These are phyloP conservation scores for Pseudogymnoascus pannorum DNA, from an alignment of 2,329 filamentous ascomycete genomes.

Conservation along the genomic window DNA sequence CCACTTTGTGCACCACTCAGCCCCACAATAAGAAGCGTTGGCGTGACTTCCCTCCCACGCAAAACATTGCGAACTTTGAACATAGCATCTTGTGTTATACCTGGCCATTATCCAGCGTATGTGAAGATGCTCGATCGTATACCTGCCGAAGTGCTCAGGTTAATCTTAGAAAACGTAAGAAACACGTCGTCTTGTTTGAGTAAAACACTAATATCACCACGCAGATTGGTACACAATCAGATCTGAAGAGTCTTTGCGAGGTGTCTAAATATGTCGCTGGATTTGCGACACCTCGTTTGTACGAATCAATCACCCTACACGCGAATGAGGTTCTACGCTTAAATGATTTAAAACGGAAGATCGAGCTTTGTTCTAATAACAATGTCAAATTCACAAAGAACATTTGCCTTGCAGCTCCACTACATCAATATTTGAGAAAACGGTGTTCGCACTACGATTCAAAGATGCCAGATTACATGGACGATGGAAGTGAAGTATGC, in stretches of 20 bases:
- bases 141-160: background rate
- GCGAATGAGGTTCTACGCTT: background rate
- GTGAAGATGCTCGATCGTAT: background rate
- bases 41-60: too few relatives aligned
- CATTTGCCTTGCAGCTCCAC: background rate
- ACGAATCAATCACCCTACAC: background rate
- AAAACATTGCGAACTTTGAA: background rate
- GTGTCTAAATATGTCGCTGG: conserved; percentile 1
- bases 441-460: background rate
- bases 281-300: background rate
- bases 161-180: background rate
- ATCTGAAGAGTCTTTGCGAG: background rate
- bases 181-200: background rate
- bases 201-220: background rate
- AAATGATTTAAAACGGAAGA: background rate
- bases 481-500: background rate
- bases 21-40: too few relatives aligned
- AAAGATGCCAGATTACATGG: background rate
- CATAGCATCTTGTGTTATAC: background rate
- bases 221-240: background rate
- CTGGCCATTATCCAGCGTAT: background rate
- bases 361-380: background rate
- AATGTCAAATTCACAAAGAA: background rate
- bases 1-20: too few relatives aligned
- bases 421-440: background rate